Base-by-base conservation (phyloP, 2,329 filamentous ascomycete species). In the Alternaria viburni region DNA sequence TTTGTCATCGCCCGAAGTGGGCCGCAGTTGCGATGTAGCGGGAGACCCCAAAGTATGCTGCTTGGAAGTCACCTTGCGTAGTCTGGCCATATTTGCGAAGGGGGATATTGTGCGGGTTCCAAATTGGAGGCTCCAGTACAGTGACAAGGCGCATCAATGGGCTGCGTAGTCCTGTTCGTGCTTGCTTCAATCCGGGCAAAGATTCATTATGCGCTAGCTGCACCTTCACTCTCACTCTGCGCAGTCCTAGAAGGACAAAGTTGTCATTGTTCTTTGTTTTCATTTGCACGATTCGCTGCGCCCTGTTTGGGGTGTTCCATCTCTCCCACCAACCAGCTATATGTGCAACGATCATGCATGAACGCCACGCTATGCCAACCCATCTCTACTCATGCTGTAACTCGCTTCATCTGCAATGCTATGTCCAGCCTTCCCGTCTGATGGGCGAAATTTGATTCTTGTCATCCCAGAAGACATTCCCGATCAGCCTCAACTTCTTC, bases 1-100 rank as follows among this genome's bases (percentile, higher is more conserved):
- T 62, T 67, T 63, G 59, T 62, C 66, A 68, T 55, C 64, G 26
- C 44, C n/a, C 17, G 15, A 21, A 47, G 50, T 57, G 36, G 51
- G 23, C 23, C 19, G 26, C 10, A 21, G 12, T 43, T 26, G 57
- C 55, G 56, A 12, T 12, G 21, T 21, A 15, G 17, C 21, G 3
- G 21, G 17, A 10, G 61, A 49, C 4, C 19, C 46, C 12, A 61
- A 17, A 2, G 6, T 45, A 44, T 43, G 43, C 21, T 62, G 61
- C 21, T 15, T 57, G 28, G 19, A 19, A 32, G 45, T 52, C 1
- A 4, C 1, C 3, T 51, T 56, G 26, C 32, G 61, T 19, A 23
- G 7, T 26, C 50, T 46, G 4, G 45, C 10, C 57, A 60, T 55
- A 32, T 32, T 21, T 23, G 19, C 15, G 15, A 17, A 28, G 6